Conservation (phyloP, 768 basidiomycete genomes). For the Pleurotus citrinopileatus region DNA sequence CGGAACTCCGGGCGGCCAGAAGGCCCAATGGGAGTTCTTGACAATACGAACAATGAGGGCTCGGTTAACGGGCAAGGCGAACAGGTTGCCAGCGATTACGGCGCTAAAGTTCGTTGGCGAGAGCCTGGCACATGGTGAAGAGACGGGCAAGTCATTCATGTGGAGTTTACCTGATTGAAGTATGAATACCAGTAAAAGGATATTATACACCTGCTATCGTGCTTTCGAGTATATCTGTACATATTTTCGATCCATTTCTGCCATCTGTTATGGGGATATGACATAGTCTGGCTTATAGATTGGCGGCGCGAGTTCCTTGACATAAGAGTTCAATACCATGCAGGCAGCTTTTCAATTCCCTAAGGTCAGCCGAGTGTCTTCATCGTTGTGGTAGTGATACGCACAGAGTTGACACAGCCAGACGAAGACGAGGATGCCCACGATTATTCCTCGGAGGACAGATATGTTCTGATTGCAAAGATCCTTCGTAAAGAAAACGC, state of each 20-base stretch:
- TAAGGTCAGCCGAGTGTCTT: neutral
- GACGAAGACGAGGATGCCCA: neutral
- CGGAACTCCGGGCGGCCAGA: constrained; percentile 61
- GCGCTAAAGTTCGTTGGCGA: constrained; percentile 82
- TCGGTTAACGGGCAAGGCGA: constrained; percentile 19
- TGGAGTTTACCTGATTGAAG: constrained; percentile 56
- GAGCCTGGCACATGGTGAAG: constrained; percentile 61
- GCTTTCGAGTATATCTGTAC: neutral
- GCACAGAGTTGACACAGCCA: constrained; percentile 1
- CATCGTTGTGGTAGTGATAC: neutral
- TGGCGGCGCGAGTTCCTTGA: constrained; percentile 1
- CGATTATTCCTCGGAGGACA: neutral
- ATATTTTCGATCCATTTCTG: neutral
- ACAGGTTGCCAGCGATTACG: constrained; percentile 56
- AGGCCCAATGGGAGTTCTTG: constrained; percentile 73
- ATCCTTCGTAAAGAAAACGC: neutral
- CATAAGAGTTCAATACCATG: constrained; percentile 1
- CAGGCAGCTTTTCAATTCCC: neutral
- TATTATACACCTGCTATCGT: neutral
- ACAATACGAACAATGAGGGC: constrained; percentile 67
- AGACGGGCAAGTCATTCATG: constrained; percentile 53
- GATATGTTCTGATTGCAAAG: constrained; percentile 1
- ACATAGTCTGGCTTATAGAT: constrained; percentile 6
- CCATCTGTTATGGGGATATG: constrained; percentile 3
- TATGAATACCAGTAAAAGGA: neutral